Base-by-base conservation (phyloP, 768 basidiomycete species). In the Lentinula guzmanii region DNA sequence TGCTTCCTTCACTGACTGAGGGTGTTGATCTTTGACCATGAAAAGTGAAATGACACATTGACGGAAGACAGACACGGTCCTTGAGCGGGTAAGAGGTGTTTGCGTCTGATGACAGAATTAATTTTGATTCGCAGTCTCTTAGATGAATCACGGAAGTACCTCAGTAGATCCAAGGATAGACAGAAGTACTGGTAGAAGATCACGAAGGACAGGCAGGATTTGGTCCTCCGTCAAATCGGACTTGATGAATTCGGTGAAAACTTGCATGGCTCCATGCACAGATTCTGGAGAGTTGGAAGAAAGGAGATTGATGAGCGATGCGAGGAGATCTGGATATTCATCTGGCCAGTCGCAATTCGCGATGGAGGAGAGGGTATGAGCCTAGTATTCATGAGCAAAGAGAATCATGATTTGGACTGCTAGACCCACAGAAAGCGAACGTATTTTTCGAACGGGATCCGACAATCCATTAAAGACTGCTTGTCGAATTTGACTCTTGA, bases 321-420 rank as follows among this genome's bases (percentile, higher is more conserved):
- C 78, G 39, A 98, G 80, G n/a, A 98, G 83, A 52, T 90, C 86
- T 0, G 95, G 93, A 71, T 93, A 98, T 79, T 95, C 93, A 74
- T 97, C 95, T 8, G 95, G 96, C 93, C 94, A 98, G 76, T 98
- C 95, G 65, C 86, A 89, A 64, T 87, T 87, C 33, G 96, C 94
- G 62, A 98, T 89, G 1, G 85, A 85, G 11, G 96, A 96, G 24
- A 98, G 74, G 3, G 89, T 88, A 66, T 89, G 90, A 3, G 95
- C 96, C 93, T 96, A 68, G n/a, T 37, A 3, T 31, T 39, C n/a
- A 48, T 43, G 8, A 52, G 51, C 21, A 8, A 24, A 41, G 5
- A 8, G 24, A 11, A 39, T 28, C 37, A 46, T 21, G 50, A 62
- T 51, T 24, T 9, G 35, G 37, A 52, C 4, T 3, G 13, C 21